phyloP scores from a whole-genome alignment of 208 protist genomes.

The Crithidia fasciculata region DNA sequence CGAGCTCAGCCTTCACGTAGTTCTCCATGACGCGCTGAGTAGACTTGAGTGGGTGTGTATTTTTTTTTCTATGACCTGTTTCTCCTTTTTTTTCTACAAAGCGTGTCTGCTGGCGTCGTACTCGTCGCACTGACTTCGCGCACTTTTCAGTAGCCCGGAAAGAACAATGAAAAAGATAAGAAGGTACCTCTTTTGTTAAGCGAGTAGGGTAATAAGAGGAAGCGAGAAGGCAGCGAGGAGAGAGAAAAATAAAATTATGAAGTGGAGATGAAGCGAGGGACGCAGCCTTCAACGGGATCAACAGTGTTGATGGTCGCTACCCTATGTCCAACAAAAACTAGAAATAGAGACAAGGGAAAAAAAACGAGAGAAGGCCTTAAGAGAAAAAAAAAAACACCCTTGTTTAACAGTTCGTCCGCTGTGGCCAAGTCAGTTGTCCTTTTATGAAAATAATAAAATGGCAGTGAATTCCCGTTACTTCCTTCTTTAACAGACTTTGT shows the following conservation, averaged over 20 bases:
- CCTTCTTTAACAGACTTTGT: too few relatives aligned
- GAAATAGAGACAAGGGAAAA: constrained; percentile 11
- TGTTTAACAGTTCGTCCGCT: too few relatives aligned
- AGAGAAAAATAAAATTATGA: background rate
- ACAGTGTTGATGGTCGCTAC: constrained; percentile 7
- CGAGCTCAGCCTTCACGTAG: constrained; percentile 71
- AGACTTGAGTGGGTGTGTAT: background rate
- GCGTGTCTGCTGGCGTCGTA: background rate
- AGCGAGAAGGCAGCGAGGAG: background rate
- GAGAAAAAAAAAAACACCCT: background rate
- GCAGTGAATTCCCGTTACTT: too few relatives aligned
- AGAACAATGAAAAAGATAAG: too few relatives aligned
- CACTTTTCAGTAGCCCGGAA: too few relatives aligned
- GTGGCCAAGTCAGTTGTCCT: too few relatives aligned
- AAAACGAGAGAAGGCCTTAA: background rate
- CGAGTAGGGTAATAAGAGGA: background rate
- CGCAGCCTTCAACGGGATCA: constrained; percentile 7
- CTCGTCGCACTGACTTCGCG: too few relatives aligned
- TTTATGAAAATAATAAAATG: too few relatives aligned
- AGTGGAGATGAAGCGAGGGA: constrained; percentile 5
- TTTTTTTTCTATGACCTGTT: background rate
- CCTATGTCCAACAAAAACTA: constrained; percentile 2
- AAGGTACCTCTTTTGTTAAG: too few relatives aligned
- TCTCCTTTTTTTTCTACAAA: background rate
- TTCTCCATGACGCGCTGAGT: constrained; percentile 29